Evolutionary conservation across 2,329 filamentous ascomycete genomes (phyloP).

Genomic region (Paecilomyces sp.): DNA sequence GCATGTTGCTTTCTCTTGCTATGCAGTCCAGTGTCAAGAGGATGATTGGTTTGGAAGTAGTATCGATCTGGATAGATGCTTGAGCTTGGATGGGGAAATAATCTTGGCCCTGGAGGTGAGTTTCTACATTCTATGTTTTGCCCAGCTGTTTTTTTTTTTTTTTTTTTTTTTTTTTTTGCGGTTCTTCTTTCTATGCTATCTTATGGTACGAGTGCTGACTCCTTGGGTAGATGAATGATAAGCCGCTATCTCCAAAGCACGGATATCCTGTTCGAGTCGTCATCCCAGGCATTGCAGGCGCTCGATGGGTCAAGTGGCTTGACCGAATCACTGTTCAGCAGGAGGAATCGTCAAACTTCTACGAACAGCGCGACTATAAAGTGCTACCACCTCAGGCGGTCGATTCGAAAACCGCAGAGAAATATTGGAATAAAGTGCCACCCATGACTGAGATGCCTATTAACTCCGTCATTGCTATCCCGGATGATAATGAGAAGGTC

Average conservation of each 20-base stretch:
- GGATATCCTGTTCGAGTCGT: conserved; percentile 48
- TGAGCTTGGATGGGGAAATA: conserved; percentile 38
- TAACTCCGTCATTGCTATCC: conserved; percentile 48
- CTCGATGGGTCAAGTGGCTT: conserved; percentile 51
- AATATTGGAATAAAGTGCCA: conserved; percentile 45
- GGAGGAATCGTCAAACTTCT: conserved; percentile 47
- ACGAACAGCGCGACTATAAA: conserved; percentile 55
- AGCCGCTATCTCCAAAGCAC: conserved; percentile 41
- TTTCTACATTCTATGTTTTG: neutral
- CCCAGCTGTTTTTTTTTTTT: no score
- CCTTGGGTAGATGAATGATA: conserved; percentile 40
- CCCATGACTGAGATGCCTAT: conserved; percentile 51
- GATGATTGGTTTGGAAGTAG: conserved; percentile 54
- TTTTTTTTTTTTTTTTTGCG: no score
- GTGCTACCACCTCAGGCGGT: conserved; percentile 47
- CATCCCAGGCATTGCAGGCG: conserved; percentile 48
- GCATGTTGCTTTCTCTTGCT: conserved; percentile 52
- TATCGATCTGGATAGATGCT: conserved; percentile 42
- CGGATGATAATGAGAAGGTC: conserved; percentile 39
- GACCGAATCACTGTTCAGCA: conserved; percentile 46
- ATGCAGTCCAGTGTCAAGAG: conserved; percentile 46
- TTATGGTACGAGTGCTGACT: neutral
- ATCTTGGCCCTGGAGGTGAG: conserved; percentile 43
- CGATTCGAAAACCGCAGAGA: conserved; percentile 42
- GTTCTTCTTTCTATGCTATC: neutral